Base-by-base conservation (phyloP, 2,329 filamentous ascomycete species). In the Colletotrichum godetiae region DNA sequence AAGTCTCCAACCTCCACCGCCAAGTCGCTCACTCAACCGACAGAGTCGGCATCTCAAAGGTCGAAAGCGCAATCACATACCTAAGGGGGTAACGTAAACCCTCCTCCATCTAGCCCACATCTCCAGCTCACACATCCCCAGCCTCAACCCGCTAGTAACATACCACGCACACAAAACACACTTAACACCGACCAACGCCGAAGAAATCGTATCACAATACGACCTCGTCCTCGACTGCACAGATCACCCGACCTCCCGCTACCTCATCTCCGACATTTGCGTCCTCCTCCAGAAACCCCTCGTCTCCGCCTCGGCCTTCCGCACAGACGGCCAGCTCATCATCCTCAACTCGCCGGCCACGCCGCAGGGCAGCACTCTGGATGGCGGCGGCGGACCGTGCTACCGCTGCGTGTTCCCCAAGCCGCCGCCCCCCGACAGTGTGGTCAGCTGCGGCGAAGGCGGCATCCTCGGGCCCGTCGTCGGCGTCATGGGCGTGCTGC, bases 181-280 rank as follows among this genome's bases (percentile, higher is more conserved):
- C 75, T 88, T 98, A 15, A 91, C 89, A 0, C 88, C 94, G 0
- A 84, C 90, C 72, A 94, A 93, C 65, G 93, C 95, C 0, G 83
- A 90, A 7, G 81, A 86, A 0, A 91, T 95, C 53, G 90, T 97
- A 68, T 83, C 86, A 0, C 78, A 85, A 4, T 98, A 97, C 80
- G 94, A 98, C 78, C 77, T 98, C 0, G 91, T 98, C 1, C 90
- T 99, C 13, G 97, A 99, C 82, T 99, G 97, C 81, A 98, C 96
- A 11, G 97, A 99, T 82, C 95, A 96, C 76, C 96, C 97, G 0
- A 93, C 94, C 1, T 94, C 95, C 0, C 93, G 97, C 56, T 98
- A 99, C 81, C 89, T 98, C 58, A 94, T 98, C 76, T 98, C 95
- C 0, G 97, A 99, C 80, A 90, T 93, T 19, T 97, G 95, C 77